Evolutionary conservation across 2,329 filamentous ascomycete species (phyloP), one percentile per base, ranked within the genome.

Genomic region (Geosmithia flava): DNA sequence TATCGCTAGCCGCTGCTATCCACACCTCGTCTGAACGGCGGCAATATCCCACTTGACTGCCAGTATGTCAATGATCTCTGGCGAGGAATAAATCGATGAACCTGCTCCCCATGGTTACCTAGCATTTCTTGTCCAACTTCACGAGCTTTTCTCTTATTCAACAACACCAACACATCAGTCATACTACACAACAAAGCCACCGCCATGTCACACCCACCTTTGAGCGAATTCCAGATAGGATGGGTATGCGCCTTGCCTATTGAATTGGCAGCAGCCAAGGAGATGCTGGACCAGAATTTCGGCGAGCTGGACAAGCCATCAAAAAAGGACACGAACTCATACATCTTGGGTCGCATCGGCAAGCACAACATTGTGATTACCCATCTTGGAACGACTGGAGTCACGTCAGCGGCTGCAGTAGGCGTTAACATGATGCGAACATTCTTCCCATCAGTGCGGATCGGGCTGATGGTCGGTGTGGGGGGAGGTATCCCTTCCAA

Each of bases 311-410:
- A 56, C 13, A 29, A 42, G 1, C 48, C 48, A 20, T 33, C 51
- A 17, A n/a, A 8, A 6, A 43, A 19, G 3, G 59, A 64, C 15
- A 45, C 45, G 0, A 63, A 63, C 33, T 46, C 47, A 0, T 63
- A 63, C 29, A 54, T 51, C 0, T 59, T 54, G 47, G 59, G 58
- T 1, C 52, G 53, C 0, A 50, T 62, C 1, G 52, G 55, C 1
- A 10, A 47, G 0, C 58, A 63, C 33, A 59, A 61, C 2, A 37
- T 62, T 0, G 56, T 60, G 1, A 60, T 62, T 1, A 53, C 54
- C 2, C 57, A 52, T 1, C 50, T 61, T 1, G 56, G 57, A 0
- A 42, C 48, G 0, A 53, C 51, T 7, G 57, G 59, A 0, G 54
- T 39, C 0, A 45, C 23, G 1, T 51, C 52, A 0, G 54, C 58